These are phyloP conservation scores for Rhodotorula glutinis DNA, from an alignment of 1,284 basidiomycete species.

Conservation along the genomic window DNA sequence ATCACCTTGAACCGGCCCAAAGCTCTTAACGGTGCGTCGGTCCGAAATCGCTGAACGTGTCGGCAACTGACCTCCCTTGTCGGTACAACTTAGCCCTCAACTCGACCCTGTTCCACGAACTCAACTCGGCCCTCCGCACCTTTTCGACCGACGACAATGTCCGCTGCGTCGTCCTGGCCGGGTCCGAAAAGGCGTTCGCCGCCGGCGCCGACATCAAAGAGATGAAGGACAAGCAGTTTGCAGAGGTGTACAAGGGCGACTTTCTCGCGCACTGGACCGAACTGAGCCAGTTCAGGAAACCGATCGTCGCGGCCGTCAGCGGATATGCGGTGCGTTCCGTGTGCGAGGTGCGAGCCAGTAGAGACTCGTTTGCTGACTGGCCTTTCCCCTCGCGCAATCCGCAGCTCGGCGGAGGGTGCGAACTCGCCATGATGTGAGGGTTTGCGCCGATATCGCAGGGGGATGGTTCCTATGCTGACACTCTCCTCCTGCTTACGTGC, in stretches of 20 bases:
- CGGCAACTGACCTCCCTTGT: no score
- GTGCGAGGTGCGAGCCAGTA: no score
- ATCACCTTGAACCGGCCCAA: constrained; percentile 95
- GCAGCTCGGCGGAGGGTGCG: constrained; percentile 91
- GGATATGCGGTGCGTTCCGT: constrained; percentile 86
- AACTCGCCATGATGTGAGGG: constrained; percentile 81
- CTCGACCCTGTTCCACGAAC: constrained; percentile 57
- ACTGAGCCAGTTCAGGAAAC: constrained; percentile 75
- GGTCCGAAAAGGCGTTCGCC: constrained; percentile 89
- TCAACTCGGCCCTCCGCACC: constrained; percentile 72
- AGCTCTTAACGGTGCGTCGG: constrained; percentile 66
- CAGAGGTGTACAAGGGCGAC: constrained; percentile 81
- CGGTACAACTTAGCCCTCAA: constrained; percentile 49
- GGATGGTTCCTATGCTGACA: no score
- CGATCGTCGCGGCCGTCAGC: constrained; percentile 91
- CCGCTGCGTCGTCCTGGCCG: constrained; percentile 87
- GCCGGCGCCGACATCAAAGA: constrained; percentile 61
- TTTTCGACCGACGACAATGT: constrained; percentile 68
- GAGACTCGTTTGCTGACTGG: background rate
- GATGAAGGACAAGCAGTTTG: constrained; percentile 68
- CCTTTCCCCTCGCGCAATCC: background rate
- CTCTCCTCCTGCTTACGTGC: no score
- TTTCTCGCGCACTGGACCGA: constrained; percentile 86
- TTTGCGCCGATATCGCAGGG: no score
- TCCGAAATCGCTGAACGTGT: no score